Evolutionary conservation across 805 yeast genomes (phyloP).

Genomic region (Kodamaea laetipori): DNA sequence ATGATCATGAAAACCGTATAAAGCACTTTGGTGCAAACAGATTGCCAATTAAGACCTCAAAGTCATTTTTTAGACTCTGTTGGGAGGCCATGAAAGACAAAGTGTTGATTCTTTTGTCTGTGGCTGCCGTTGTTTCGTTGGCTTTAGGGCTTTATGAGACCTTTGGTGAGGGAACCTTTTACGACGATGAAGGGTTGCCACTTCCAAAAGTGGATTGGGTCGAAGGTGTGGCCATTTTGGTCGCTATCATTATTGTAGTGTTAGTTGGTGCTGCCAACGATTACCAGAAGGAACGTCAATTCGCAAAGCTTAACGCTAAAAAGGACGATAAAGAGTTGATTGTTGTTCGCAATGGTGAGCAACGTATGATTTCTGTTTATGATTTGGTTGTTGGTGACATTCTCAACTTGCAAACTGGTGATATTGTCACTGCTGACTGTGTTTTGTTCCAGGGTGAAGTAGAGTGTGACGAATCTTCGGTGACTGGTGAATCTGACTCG

Average conservation of each 20-base stretch:
- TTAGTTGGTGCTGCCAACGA: slow-evolving; percentile 95
- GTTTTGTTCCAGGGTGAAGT: slow-evolving; percentile 71
- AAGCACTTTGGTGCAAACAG: slow-evolving; percentile 66
- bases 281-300: slow-evolving; percentile 93
- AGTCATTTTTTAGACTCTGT: slow-evolving; percentile 67
- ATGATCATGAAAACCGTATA: slow-evolving; percentile 38
- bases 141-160: slow-evolving; percentile 92
- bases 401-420: slow-evolving; percentile 85
- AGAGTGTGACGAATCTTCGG: slow-evolving; percentile 88
- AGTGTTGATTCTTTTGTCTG: slow-evolving; percentile 76
- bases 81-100: slow-evolving; percentile 89
- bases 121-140: slow-evolving; percentile 87
- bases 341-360: slow-evolving; percentile 73
- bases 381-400: slow-evolving; percentile 87
- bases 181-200: slow-evolving; percentile 75
- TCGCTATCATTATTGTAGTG: slow-evolving; percentile 88
- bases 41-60: slow-evolving; percentile 71
- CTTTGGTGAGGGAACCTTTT: slow-evolving; percentile 77
- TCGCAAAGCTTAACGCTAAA: slow-evolving; percentile 81
- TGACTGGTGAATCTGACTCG: slow-evolving; percentile 93
- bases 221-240: slow-evolving; percentile 96
- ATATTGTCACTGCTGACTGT: slow-evolving; percentile 87
- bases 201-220: slow-evolving; percentile 95
- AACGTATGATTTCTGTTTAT: slow-evolving; percentile 66
- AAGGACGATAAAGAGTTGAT: slow-evolving; percentile 81